phyloP scores from a whole-genome alignment of 306 rosid species.

The Quercus ilex region DNA sequence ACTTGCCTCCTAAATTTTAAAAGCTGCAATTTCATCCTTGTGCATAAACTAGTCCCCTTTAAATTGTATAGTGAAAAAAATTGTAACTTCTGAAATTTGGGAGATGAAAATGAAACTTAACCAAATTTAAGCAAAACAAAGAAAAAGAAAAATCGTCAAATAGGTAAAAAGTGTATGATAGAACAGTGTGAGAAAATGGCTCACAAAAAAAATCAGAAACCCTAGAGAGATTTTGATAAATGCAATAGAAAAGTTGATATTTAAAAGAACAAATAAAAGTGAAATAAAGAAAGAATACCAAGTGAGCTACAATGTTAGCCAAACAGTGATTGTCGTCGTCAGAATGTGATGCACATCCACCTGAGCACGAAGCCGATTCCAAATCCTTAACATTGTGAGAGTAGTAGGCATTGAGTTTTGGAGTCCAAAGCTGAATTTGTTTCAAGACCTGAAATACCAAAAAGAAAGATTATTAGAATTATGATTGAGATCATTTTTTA shows the following conservation, averaged over 20 bases:
- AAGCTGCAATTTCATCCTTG: too few relatives aligned
- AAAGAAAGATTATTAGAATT: background rate
- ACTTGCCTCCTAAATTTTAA: too few relatives aligned
- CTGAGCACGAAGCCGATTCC: background rate
- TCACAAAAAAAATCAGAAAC: too few relatives aligned
- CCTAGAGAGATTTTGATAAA: too few relatives aligned
- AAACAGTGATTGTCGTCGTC: conserved; percentile 29
- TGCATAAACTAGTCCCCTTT: too few relatives aligned
- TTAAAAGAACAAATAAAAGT: background rate
- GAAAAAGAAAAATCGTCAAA: too few relatives aligned
- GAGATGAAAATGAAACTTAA: too few relatives aligned
- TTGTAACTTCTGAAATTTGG: too few relatives aligned
- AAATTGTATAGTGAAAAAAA: too few relatives aligned
- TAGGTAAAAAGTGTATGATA: too few relatives aligned
- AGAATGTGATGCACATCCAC: conserved; percentile 12
- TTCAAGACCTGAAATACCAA: conserved; percentile 32
- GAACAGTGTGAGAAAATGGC: too few relatives aligned
- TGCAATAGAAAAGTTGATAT: background rate
- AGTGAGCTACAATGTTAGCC: conserved; percentile 10
- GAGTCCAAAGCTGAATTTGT: conserved; percentile 37
- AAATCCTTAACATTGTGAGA: background rate
- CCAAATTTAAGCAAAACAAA: too few relatives aligned
- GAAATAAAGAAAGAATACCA: conserved; percentile 18
- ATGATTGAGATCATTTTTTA: background rate
- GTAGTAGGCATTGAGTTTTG: conserved; percentile 9